phyloP scores from a whole-genome alignment of 2,329 filamentous ascomycete genomes.

The Thelonectria rubi region DNA sequence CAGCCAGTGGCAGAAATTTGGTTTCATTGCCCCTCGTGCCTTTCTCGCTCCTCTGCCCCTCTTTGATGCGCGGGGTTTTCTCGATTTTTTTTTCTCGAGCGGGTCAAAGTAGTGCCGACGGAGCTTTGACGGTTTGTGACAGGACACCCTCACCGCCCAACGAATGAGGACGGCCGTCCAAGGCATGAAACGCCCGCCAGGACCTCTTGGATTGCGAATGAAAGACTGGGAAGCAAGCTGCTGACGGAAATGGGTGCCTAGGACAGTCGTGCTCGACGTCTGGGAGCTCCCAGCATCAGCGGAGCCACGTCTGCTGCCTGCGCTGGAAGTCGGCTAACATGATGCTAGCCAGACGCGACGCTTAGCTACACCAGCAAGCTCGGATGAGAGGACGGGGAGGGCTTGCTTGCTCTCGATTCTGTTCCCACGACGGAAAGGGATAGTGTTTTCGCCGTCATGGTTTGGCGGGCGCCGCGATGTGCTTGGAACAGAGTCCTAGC shows the following conservation, averaged over 20 bases:
- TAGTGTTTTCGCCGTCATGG: too few species aligned
- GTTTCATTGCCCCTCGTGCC: slow-evolving; percentile 10
- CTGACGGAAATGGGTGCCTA: not conserved
- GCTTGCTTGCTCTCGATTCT: too few species aligned
- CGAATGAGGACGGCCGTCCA: not conserved
- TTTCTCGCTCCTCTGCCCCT: slow-evolving; percentile 11
- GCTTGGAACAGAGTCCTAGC: too few species aligned
- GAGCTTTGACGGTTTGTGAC: slow-evolving; percentile 1
- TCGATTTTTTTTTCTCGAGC: slow-evolving; percentile 20
- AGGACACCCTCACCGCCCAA: slow-evolving; percentile 17
- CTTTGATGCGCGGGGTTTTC: slow-evolving; percentile 30
- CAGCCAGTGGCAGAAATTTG: slow-evolving; percentile 7
- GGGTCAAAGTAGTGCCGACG: slow-evolving; percentile 21
- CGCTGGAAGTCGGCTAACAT: not conserved
- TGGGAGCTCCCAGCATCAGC: not conserved
- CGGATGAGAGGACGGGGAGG: too few species aligned
- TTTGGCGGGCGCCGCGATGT: too few species aligned
- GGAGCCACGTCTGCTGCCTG: not conserved
- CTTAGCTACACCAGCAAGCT: too few species aligned
- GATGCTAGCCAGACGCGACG: too few species aligned
- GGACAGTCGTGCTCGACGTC: not conserved
- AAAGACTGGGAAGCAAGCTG: not conserved
- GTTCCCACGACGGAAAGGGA: too few species aligned
- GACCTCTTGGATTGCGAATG: not conserved
- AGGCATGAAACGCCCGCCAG: not conserved